Percentiles rank a stretch among this genome's conserved stretches.
Conservation (phyloP, 1,284 basidiomycete species). For the Pyrrhoderma noxium region DNA sequence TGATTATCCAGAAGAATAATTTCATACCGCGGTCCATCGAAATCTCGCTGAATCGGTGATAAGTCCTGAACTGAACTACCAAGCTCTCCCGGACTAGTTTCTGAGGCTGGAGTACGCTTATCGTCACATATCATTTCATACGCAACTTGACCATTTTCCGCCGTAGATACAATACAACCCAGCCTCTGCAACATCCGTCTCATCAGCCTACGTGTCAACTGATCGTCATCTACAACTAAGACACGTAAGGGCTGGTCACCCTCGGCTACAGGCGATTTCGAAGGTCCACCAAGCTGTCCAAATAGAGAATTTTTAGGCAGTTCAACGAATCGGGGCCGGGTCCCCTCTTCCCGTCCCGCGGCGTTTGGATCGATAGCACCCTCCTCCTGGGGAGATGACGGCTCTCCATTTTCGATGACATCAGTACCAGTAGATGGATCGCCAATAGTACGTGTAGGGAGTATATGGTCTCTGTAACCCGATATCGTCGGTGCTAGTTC, state of each 20-base stretch:
- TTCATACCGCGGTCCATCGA: slow-evolving; percentile 39
- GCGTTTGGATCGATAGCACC: background rate
- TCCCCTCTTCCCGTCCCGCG: background rate
- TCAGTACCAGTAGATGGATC: slow-evolving; percentile 42
- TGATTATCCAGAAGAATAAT: slow-evolving; percentile 84
- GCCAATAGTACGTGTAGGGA: slow-evolving; percentile 40
- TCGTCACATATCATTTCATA: slow-evolving; percentile 33
- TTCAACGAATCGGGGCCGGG: slow-evolving; percentile 16
- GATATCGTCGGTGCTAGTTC: slow-evolving; percentile 42
- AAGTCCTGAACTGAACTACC: background rate
- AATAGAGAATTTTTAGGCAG: slow-evolving; percentile 17
- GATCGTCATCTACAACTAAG: slow-evolving; percentile 27
- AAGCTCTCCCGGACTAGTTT: background rate
- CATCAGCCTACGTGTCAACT: slow-evolving; percentile 40
- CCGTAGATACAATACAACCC: slow-evolving; percentile 36
- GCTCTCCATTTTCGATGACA: slow-evolving; percentile 15
- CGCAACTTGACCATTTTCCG: slow-evolving; percentile 42
- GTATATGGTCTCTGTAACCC: slow-evolving; percentile 33
- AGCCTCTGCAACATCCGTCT: slow-evolving; percentile 38
- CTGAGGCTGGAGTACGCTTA: slow-evolving; percentile 26
- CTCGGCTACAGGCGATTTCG: background rate
- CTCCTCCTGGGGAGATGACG: slow-evolving; percentile 11
- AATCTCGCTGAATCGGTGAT: background rate
- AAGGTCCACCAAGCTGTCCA: background rate
- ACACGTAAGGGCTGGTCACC: slow-evolving; percentile 16